A percentile compares a stretch with the other conserved stretches of the same genome.
phyloP scores from a whole-genome alignment of 441 rosid species.

The Eutrema salsugineum region DNA sequence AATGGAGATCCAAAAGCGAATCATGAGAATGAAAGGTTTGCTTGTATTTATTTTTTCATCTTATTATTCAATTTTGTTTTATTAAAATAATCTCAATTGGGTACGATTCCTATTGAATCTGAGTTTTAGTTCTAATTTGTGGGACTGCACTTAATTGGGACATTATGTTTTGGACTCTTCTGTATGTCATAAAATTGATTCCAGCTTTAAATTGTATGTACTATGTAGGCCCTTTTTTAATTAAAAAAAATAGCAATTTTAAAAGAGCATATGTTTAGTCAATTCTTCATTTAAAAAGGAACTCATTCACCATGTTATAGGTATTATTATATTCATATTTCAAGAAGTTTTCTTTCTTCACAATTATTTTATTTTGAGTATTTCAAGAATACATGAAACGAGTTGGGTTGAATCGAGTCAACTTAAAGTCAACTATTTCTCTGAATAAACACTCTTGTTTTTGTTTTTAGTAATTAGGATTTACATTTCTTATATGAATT shows the following conservation, averaged over 20 bases:
- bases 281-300: neutral
- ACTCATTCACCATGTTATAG: neutral
- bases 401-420: constrained; percentile 19
- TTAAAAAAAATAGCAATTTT: neutral
- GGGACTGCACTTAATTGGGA: constrained; percentile 23
- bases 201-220: constrained; percentile 14
- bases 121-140: constrained; percentile 4
- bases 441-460: constrained; percentile 2
- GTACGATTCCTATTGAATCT: constrained; percentile 16
- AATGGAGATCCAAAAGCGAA: constrained; percentile 76
- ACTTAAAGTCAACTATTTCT: constrained; percentile 20
- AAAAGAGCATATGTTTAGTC: constrained; percentile 5
- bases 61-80: neutral
- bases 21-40: constrained; percentile 76
- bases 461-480: neutral
- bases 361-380: neutral
- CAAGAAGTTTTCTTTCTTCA: neutral
- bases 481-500: neutral
- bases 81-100: constrained; percentile 17
- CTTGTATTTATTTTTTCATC: neutral
- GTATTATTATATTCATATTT: neutral
- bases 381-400: constrained; percentile 10
- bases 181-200: constrained; percentile 18
- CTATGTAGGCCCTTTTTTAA: constrained; percentile 16
- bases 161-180: constrained; percentile 25